These are phyloP conservation scores for Penicillium malachiteum DNA, from an alignment of 495 filamentous ascomycete species.

Conservation along the genomic window DNA sequence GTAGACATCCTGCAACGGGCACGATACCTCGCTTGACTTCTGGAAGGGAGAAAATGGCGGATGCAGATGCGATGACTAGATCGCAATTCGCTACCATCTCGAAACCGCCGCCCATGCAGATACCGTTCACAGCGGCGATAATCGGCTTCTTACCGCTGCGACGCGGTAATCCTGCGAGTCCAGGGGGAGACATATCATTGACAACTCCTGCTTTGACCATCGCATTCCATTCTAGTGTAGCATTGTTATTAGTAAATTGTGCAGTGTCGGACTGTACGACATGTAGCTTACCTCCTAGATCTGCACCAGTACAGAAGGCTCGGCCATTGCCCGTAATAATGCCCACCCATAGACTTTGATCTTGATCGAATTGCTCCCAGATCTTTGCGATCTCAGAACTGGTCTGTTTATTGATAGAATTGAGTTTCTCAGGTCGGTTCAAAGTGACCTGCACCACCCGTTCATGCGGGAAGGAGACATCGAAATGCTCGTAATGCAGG, in stretches of 20 bases:
- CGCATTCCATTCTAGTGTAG: slow-evolving; percentile 36
- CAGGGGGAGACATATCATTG: slow-evolving; percentile 46
- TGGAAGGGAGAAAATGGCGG: slow-evolving; percentile 60
- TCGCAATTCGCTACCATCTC: slow-evolving; percentile 74
- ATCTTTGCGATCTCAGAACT: slow-evolving; percentile 49
- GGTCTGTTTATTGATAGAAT: slow-evolving; percentile 46
- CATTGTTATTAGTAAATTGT: neutral
- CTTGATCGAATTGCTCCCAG: slow-evolving; percentile 52
- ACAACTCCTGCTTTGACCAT: slow-evolving; percentile 36
- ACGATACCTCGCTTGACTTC: slow-evolving; percentile 71
- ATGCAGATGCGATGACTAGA: slow-evolving; percentile 57
- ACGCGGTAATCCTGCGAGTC: slow-evolving; percentile 55
- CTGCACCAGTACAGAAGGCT: slow-evolving; percentile 58
- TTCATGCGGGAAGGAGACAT: slow-evolving; percentile 42
- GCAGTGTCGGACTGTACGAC: neutral
- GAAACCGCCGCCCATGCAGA: slow-evolving; percentile 71
- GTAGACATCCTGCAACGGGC: slow-evolving; percentile 68
- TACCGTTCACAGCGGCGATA: slow-evolving; percentile 73
- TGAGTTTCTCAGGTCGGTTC: slow-evolving; percentile 45
- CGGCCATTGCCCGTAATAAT: slow-evolving; percentile 56
- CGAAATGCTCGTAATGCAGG: slow-evolving; percentile 25
- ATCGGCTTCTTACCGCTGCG: slow-evolving; percentile 56
- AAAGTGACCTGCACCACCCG: slow-evolving; percentile 45
- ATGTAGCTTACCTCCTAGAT: slow-evolving; percentile 40
- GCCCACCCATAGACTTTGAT: slow-evolving; percentile 50